phyloP scores from a whole-genome alignment of 345 rosid genomes.

The Kandelia obovata region DNA sequence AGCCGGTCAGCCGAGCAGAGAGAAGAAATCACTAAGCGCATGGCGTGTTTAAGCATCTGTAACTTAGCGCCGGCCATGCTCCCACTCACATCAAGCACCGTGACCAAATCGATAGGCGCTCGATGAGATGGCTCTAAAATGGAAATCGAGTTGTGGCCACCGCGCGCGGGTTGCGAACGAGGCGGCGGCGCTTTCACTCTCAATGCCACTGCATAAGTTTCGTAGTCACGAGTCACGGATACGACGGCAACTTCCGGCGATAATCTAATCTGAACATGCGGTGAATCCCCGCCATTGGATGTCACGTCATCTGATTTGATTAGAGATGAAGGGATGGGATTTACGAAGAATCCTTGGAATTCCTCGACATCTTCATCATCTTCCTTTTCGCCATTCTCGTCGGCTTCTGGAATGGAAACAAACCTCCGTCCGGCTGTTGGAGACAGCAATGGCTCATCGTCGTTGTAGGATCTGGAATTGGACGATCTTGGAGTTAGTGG shows the following conservation, averaged over 20 bases:
- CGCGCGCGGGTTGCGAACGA: background rate
- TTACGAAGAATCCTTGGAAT: constrained; percentile 79
- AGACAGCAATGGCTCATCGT: constrained; percentile 33
- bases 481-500: constrained; percentile 9
- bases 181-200: constrained; percentile 33
- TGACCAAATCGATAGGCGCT: constrained; percentile 30
- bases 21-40: constrained; percentile 30
- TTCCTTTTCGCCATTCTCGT: constrained; percentile 21
- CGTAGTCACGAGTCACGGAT: constrained; percentile 24
- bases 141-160: constrained; percentile 12
- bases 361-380: constrained; percentile 36
- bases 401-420: constrained; percentile 29
- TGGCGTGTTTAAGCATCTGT: constrained; percentile 31
- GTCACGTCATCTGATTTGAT: constrained; percentile 43
- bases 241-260: constrained; percentile 27
- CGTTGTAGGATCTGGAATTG: constrained; percentile 25
- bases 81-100: constrained; percentile 29
- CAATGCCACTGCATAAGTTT: constrained; percentile 27
- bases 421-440: constrained; percentile 25
- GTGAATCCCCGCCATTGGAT: constrained; percentile 33
- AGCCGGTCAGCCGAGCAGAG: constrained; percentile 33
- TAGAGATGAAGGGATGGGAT: constrained; percentile 34
- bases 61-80: constrained; percentile 28
- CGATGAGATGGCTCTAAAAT: constrained; percentile 33
- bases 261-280: constrained; percentile 32